Conservation (phyloP, 2,329 filamentous ascomycete species). For the Fusarium tricinctum region DNA sequence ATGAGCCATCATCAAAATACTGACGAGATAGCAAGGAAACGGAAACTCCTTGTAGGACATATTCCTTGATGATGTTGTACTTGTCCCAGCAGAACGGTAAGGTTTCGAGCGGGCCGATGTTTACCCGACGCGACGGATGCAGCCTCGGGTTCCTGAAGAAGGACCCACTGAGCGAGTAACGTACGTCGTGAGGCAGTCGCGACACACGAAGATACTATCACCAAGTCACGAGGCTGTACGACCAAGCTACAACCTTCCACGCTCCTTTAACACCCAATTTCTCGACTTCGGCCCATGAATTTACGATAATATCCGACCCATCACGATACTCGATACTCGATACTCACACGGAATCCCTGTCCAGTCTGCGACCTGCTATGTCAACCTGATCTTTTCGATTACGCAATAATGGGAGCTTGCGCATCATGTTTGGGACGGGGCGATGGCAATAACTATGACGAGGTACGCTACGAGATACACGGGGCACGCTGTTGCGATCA, state of each 20-base stretch:
- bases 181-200: slow-evolving; percentile 45
- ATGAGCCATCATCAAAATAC: neutral
- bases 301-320: slow-evolving; percentile 7
- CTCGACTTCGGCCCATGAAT: slow-evolving; percentile 10
- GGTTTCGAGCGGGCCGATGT: slow-evolving; percentile 40
- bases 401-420: slow-evolving; percentile 69
- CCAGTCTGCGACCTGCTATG: slow-evolving; percentile 40
- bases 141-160: slow-evolving; percentile 29
- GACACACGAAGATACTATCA: slow-evolving; percentile 41
- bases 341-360: slow-evolving; percentile 12
- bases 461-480: slow-evolving; percentile 58
- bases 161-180: slow-evolving; percentile 48
- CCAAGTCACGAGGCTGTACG: slow-evolving; percentile 38
- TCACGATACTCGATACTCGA: slow-evolving; percentile 13
- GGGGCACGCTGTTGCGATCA: neutral
- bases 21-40: neutral
- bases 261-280: slow-evolving; percentile 24
- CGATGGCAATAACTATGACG: slow-evolving; percentile 66
- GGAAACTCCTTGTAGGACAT: neutral
- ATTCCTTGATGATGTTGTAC: slow-evolving; percentile 13
- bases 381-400: slow-evolving; percentile 32
- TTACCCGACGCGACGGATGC: slow-evolving; percentile 42
- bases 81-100: slow-evolving; percentile 41
- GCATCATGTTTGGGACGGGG: slow-evolving; percentile 71
- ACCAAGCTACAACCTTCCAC: slow-evolving; percentile 39